These are phyloP conservation scores for Xerocomellus intermedius DNA, from an alignment of 768 basidiomycete genomes.

Conservation along the genomic window DNA sequence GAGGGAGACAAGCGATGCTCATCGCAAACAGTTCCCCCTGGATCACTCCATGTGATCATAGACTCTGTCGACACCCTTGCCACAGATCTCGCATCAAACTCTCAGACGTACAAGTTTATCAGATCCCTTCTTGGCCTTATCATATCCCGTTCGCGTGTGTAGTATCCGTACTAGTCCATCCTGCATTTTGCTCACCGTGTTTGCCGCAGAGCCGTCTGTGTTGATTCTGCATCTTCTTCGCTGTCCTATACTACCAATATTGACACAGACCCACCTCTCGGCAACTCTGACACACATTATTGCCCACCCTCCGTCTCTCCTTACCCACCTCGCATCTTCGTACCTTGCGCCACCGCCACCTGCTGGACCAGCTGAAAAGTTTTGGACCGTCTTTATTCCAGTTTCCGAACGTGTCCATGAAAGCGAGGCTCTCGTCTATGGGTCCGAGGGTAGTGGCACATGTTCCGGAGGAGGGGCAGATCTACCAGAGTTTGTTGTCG, in stretches of 20 bases:
- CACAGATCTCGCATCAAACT: constrained; percentile 53
- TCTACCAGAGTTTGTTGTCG: constrained; percentile 55
- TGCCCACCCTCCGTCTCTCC: constrained; percentile 68
- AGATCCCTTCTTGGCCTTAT: constrained; percentile 45
- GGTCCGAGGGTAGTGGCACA: constrained; percentile 50
- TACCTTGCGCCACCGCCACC: constrained; percentile 76
- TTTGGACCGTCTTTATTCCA: constrained; percentile 77
- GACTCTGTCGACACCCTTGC: constrained; percentile 71
- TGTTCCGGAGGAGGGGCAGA: constrained; percentile 33
- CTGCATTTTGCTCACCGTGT: constrained; percentile 7
- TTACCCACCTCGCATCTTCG: constrained; percentile 63
- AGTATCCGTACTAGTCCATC: neutral
- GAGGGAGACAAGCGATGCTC: neutral
- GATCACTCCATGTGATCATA: constrained; percentile 60
- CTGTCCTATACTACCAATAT: constrained; percentile 49
- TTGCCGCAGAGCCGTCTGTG: constrained; percentile 47
- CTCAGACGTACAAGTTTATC: constrained; percentile 54
- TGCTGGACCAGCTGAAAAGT: constrained; percentile 58
- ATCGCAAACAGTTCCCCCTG: constrained; percentile 36
- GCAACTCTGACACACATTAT: constrained; percentile 60
- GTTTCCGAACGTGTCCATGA: constrained; percentile 61
- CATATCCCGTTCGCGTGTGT: constrained; percentile 49
- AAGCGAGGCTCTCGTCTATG: constrained; percentile 59
- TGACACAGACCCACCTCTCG: constrained; percentile 65
- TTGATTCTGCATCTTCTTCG: constrained; percentile 57